Base-by-base conservation (phyloP, 495 filamentous ascomycete genomes). In the Penicillium atrosanguineum region DNA sequence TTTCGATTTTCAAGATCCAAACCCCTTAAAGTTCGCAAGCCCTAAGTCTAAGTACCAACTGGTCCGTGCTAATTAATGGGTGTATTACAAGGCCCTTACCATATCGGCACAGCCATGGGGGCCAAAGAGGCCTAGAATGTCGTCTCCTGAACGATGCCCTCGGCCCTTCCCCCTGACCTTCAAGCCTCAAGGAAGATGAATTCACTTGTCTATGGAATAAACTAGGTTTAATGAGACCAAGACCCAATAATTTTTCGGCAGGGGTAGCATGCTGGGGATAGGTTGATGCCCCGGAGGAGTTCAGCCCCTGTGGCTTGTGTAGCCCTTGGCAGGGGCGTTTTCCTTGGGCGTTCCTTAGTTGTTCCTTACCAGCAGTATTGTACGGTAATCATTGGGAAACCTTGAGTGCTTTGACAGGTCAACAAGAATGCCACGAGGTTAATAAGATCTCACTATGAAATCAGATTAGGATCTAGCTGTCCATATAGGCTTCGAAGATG, bases 251-350 rank as follows among this genome's bases (percentile, higher is more conserved):
- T 41, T 28, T 28, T 41, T 41, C 31, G 31, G 51, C 51, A 48
- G 44, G 26, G 38, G 43, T 47, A 34, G 37, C 50, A 48, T n/a
- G 16, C 37, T 49, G 47, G 23, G 16, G 25, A 31, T 36, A 15
- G 40, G 48, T 36, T 15, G 38, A 34, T 39, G 6, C 3, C 6
- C 29, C 36, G 18, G 48, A 43, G 16, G 16, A 36, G 20, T 44
- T 52, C 54, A 57, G 54, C 54, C 59, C 50, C 51, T 51, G 48
- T 57, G 55, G 54, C 54, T 61, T 51, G 50, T 52, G 52, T 23
- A 15, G n/a, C 15, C 8, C 53, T 55, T 55, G 45, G 52, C 52
- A 50, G 31, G 40, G 46, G 11, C 7, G 28, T 31, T 34, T 23
- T 23, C 23, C 23, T 23, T 23, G 23, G 23, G 2, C 5, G 23